phyloP scores from a whole-genome alignment of 1,284 basidiomycete genomes.

The Xerocomus amazonicus region DNA sequence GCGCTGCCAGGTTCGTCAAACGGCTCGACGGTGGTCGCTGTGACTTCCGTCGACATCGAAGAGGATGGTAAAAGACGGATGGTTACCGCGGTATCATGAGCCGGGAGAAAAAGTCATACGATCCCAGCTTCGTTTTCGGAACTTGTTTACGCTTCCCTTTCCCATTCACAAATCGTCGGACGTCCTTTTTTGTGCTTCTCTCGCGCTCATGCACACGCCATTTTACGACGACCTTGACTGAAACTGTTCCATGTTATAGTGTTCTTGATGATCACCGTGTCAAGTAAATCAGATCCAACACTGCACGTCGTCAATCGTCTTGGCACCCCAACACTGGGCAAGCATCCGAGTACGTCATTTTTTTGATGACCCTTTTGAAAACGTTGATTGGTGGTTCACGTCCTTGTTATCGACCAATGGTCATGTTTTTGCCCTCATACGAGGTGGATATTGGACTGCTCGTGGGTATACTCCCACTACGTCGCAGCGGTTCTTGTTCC shows the following conservation, averaged over 20 bases:
- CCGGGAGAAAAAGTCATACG: conserved; percentile 20
- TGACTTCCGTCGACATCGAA: conserved; percentile 14
- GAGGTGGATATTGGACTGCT: not conserved
- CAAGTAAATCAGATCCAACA: too few species aligned
- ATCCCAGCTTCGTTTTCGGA: too few species aligned
- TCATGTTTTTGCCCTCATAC: too few species aligned
- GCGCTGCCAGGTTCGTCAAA: conserved; percentile 27
- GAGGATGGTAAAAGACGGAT: not conserved
- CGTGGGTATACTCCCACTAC: not conserved
- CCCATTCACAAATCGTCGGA: too few species aligned
- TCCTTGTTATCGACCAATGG: not conserved
- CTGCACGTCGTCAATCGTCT: too few species aligned
- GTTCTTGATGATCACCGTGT: too few species aligned
- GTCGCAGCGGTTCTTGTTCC: not conserved
- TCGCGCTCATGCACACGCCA: too few species aligned
- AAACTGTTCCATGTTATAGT: too few species aligned
- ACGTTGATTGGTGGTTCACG: not conserved
- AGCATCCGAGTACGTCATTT: not conserved
- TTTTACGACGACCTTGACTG: too few species aligned
- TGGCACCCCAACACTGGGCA: too few species aligned
- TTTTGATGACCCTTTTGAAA: not conserved
- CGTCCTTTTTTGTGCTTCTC: too few species aligned
- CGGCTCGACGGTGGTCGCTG: conserved; percentile 4
- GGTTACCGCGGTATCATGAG: not conserved
- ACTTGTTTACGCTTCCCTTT: too few species aligned